Evolutionary conservation across 2,329 filamentous ascomycete species (phyloP).

Genomic region (Aspergillus piperis): DNA sequence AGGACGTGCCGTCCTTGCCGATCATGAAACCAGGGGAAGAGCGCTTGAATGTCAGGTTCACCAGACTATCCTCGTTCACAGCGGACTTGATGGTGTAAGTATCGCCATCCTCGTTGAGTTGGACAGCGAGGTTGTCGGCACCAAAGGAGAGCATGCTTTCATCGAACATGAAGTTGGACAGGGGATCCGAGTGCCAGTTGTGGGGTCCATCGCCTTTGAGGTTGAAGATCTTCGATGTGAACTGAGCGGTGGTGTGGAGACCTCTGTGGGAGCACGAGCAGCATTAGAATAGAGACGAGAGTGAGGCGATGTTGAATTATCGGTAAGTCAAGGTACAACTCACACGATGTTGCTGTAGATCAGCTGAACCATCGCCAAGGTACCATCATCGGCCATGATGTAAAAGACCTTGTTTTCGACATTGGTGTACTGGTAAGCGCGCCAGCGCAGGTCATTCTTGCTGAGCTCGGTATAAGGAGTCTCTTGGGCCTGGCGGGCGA

Average conservation of each 20-base stretch:
- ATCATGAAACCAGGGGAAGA: constrained; percentile 77
- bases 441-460: constrained; percentile 81
- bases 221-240: constrained; percentile 91
- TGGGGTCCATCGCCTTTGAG: constrained; percentile 69
- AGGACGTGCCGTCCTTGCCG: constrained; percentile 79
- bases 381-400: constrained; percentile 75
- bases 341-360: constrained; percentile 98
- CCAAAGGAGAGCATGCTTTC: constrained; percentile 81
- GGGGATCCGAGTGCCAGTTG: constrained; percentile 80
- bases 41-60: constrained; percentile 81
- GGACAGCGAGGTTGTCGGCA: constrained; percentile 80
- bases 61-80: constrained; percentile 74
- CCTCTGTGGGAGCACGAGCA: constrained; percentile 58
- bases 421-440: constrained; percentile 74
- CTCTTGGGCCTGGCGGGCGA: constrained; percentile 75
- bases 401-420: constrained; percentile 98
- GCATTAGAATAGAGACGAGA: constrained; percentile 11
- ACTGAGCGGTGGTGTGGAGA: constrained; percentile 86
- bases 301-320: background rate
- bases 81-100: constrained; percentile 88
- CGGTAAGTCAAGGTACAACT: constrained; percentile 33
- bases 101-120: constrained; percentile 80
- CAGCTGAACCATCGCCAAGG: constrained; percentile 78
- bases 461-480: constrained; percentile 78
- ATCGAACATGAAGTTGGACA: constrained; percentile 80